These are phyloP conservation scores for Waitea zeae DNA, from an alignment of 1,284 basidiomycete genomes.

Conservation along the genomic window DNA sequence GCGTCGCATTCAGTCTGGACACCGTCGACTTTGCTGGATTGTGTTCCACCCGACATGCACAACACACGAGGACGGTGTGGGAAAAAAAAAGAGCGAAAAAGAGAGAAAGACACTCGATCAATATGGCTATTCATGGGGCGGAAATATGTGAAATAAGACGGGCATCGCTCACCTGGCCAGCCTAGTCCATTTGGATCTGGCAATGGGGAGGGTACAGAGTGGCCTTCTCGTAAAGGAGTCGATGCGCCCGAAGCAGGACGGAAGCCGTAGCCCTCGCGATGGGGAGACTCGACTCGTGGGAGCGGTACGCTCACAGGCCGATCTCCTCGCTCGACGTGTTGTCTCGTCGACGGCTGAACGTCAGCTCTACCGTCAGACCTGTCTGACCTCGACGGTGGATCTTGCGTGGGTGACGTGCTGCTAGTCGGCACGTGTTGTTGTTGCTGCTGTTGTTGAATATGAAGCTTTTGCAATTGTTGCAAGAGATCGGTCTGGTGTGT, in stretches of 20 bases:
- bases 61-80: not conserved
- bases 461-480: no score
- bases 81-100: constrained; percentile 1
- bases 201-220: constrained; percentile 24
- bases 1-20: constrained; percentile 65
- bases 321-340: no score
- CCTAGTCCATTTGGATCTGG: constrained; percentile 81
- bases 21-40: constrained; percentile 82
- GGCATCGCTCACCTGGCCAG: constrained; percentile 81
- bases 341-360: no score
- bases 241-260: constrained; percentile 45
- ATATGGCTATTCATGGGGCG: not conserved
- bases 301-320: no score
- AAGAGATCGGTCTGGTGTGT: no score
- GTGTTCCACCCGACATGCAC: no score
- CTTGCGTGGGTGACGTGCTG: no score
- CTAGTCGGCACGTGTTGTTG: no score
- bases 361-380: no score
- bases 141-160: not conserved
- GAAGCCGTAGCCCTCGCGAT: constrained; percentile 70
- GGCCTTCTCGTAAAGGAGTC: constrained; percentile 30
- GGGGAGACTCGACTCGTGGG: no score
- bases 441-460: no score
- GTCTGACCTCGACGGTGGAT: no score
- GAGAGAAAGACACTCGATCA: not conserved